These are phyloP conservation scores for Pseudogymnoascus sp. DNA, from an alignment of 2,329 filamentous ascomycete genomes.

Conservation along the genomic window DNA sequence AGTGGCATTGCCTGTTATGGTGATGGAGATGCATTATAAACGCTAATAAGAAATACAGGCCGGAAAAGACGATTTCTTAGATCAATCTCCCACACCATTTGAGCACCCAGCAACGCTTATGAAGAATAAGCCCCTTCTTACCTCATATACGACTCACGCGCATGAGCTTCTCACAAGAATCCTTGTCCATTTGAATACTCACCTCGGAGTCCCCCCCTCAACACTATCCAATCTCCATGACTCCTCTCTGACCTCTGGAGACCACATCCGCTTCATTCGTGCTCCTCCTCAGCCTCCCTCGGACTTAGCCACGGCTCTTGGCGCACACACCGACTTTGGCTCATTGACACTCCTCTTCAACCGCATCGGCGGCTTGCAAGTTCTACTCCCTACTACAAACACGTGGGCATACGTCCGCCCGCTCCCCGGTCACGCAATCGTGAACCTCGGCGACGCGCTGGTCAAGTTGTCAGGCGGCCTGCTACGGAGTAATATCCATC, in stretches of 20 bases:
- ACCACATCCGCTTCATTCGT: conserved; percentile 23
- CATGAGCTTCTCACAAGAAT: conserved; percentile 19
- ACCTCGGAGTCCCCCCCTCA: conserved; percentile 19
- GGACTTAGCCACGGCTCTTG: conserved; percentile 19
- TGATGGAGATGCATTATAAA: neutral
- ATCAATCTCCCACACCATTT: conserved; percentile 16
- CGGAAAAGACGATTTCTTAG: conserved; percentile 23
- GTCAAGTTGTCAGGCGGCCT: conserved; percentile 29
- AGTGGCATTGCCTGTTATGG: neutral
- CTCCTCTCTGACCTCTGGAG: conserved; percentile 15
- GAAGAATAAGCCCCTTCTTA: conserved; percentile 16
- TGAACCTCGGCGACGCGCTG: conserved; percentile 33
- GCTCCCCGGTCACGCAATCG: conserved; percentile 28
- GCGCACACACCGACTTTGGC: conserved; percentile 33
- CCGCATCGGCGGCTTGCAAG: conserved; percentile 32
- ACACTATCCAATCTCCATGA: conserved; percentile 19
- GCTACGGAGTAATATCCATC: conserved; percentile 29
- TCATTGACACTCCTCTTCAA: conserved; percentile 34
- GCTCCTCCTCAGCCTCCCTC: conserved; percentile 22
- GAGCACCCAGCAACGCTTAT: conserved; percentile 20
- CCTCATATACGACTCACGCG: conserved; percentile 18
- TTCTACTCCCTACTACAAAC: conserved; percentile 23
- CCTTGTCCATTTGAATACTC: conserved; percentile 20
- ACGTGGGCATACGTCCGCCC: conserved; percentile 31
- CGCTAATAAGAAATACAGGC: neutral